Evolutionary conservation across 768 basidiomycete genomes (phyloP).

Genomic region (Tephrocybe sp.): DNA sequence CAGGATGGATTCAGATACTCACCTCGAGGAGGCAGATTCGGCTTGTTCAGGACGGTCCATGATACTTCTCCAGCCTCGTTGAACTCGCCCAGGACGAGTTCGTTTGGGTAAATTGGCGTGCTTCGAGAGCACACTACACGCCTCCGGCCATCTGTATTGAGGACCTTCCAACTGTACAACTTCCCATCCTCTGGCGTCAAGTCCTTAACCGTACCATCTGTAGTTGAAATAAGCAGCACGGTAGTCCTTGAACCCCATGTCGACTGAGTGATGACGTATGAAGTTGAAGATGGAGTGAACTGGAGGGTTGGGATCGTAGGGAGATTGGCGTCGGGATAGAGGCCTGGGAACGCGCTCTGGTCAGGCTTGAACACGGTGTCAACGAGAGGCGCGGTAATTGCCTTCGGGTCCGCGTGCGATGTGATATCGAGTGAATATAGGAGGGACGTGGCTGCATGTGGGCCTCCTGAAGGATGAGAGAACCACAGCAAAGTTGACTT

Average conservation of each 20-base stretch:
- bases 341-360: slow-evolving; percentile 52
- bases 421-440: slow-evolving; percentile 44
- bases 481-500: slow-evolving; percentile 46
- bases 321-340: slow-evolving; percentile 54
- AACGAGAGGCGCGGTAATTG: slow-evolving; percentile 29
- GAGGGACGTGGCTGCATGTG: slow-evolving; percentile 54
- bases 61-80: slow-evolving; percentile 16
- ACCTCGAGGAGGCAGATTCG: slow-evolving; percentile 40
- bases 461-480: slow-evolving; percentile 50
- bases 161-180: slow-evolving; percentile 52
- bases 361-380: slow-evolving; percentile 38
- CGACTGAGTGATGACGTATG: slow-evolving; percentile 42
- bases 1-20: slow-evolving; percentile 13
- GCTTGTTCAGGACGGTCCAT: slow-evolving; percentile 43
- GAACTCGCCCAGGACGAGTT: slow-evolving; percentile 47
- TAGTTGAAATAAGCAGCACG: slow-evolving; percentile 42
- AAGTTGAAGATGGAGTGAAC: slow-evolving; percentile 10
- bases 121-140: slow-evolving; percentile 50
- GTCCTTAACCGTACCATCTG: slow-evolving; percentile 37
- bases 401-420: slow-evolving; percentile 2
- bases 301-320: slow-evolving; percentile 37
- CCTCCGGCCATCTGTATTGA: slow-evolving; percentile 41
- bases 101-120: slow-evolving; percentile 40
- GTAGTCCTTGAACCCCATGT: slow-evolving; percentile 53
- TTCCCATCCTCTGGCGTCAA: slow-evolving; percentile 36